A percentile compares a stretch with the other conserved stretches of the same genome.
Conservation (phyloP, 2,329 filamentous ascomycete genomes). For the Venturia effusa region DNA sequence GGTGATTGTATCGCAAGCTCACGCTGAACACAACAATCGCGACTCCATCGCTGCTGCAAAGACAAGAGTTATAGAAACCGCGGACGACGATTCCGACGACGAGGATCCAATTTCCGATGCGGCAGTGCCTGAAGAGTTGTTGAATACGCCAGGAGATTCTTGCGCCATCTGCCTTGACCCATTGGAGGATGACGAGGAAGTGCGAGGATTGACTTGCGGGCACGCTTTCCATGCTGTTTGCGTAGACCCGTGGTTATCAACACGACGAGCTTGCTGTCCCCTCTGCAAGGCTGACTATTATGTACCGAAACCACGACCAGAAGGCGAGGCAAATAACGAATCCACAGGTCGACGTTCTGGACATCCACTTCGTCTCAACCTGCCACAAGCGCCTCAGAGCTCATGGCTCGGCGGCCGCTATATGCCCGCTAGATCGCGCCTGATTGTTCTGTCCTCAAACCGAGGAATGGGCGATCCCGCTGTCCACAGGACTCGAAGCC, state of each 20-base stretch:
- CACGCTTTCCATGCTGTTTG: slow-evolving; percentile 96
- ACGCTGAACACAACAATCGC: slow-evolving; percentile 2
- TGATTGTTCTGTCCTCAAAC: slow-evolving; percentile 2
- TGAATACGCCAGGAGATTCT: slow-evolving; percentile 75
- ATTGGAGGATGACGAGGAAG: slow-evolving; percentile 89
- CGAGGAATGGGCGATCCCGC: not conserved
- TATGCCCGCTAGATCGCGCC: not conserved
- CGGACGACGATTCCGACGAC: slow-evolving; percentile 56
- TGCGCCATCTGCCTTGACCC: slow-evolving; percentile 95
- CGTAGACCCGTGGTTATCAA: slow-evolving; percentile 93
- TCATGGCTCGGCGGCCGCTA: slow-evolving; percentile 11
- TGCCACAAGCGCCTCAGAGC: slow-evolving; percentile 9
- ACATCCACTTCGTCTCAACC: slow-evolving; percentile 1
- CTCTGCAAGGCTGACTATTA: slow-evolving; percentile 98
- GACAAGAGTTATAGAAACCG: slow-evolving; percentile 9
- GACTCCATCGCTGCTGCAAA: not conserved
- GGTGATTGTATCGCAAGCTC: slow-evolving; percentile 16
- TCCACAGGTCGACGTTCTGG: slow-evolving; percentile 1
- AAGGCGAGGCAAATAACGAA: slow-evolving; percentile 25
- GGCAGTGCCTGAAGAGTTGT: slow-evolving; percentile 69
- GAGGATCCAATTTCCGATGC: slow-evolving; percentile 73
- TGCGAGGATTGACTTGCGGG: slow-evolving; percentile 89
- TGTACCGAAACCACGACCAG: slow-evolving; percentile 75
- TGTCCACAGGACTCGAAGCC: not conserved
- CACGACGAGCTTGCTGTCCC: slow-evolving; percentile 86